phyloP scores from a whole-genome alignment of 176 grass and related monocot species.

The Hyparrhenia diplandra region DNA sequence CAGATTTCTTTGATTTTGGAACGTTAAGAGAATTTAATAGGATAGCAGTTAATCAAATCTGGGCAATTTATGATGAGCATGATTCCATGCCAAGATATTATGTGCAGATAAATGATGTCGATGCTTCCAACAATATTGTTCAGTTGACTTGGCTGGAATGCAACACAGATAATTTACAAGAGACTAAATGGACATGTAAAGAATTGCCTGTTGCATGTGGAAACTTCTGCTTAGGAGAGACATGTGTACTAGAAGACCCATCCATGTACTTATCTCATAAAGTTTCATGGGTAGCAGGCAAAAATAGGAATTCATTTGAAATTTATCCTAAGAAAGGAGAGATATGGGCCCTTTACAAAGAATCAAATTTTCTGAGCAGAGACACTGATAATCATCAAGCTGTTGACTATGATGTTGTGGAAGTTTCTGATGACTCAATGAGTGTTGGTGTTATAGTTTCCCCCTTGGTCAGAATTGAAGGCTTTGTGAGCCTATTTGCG shows the following conservation, averaged over 20 bases:
- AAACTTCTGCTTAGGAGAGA: conserved; percentile 48
- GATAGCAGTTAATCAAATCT: too few relatives aligned
- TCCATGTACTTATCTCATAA: conserved; percentile 71
- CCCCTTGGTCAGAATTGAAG: conserved; percentile 67
- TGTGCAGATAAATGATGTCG: too few relatives aligned
- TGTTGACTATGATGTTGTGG: conserved; percentile 55
- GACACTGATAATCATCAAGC: conserved; percentile 43
- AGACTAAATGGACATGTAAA: too few relatives aligned
- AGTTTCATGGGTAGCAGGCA: conserved; percentile 47
- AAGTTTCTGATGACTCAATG: conserved; percentile 46
- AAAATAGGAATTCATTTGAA: conserved; percentile 51
- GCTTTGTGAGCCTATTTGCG: conserved; percentile 72
- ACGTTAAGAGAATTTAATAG: too few relatives aligned
- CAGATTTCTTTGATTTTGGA: too few relatives aligned
- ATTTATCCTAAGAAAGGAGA: conserved; percentile 59
- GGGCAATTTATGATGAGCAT: too few relatives aligned
- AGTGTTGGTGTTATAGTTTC: conserved; percentile 32
- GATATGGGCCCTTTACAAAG: conserved; percentile 81
- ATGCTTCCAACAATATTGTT: too few relatives aligned
- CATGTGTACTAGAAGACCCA: conserved; percentile 41
- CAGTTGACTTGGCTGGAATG: too few relatives aligned
- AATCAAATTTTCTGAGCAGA: conserved; percentile 45
- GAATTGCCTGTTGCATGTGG: conserved; percentile 6
- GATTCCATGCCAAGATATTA: too few relatives aligned
- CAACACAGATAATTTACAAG: too few relatives aligned